A percentile compares a stretch with the other conserved stretches of the same genome.
These are phyloP conservation scores for Venturiaceae sp. DNA, from an alignment of 2,329 filamentous ascomycete genomes.

Conservation along the genomic window DNA sequence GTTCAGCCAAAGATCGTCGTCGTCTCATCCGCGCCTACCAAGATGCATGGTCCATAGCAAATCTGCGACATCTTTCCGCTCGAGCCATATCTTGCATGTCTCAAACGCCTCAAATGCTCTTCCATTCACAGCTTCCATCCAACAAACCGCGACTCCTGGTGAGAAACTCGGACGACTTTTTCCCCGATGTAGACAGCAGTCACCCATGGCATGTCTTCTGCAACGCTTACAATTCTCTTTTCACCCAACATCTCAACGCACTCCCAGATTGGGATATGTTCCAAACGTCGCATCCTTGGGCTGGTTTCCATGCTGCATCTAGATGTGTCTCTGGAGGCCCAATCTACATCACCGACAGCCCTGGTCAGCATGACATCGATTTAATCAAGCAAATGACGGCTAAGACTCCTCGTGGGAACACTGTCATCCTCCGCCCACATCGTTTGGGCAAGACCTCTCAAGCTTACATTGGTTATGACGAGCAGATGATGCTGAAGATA, in stretches of 20 bases:
- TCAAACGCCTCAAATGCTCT: conserved; percentile 75
- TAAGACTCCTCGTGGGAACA: conserved; percentile 58
- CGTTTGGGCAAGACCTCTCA: conserved; percentile 62
- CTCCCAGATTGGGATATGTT: conserved; percentile 81
- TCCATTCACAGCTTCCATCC: conserved; percentile 71
- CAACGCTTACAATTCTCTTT: conserved; percentile 79
- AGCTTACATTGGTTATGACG: conserved; percentile 67
- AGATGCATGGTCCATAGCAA: conserved; percentile 74
- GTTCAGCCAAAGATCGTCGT: conserved; percentile 58
- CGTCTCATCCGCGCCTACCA: conserved; percentile 67
- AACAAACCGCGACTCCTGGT: conserved; percentile 64
- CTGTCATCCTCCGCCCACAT: conserved; percentile 72
- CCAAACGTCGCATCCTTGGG: conserved; percentile 59
- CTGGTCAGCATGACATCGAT: conserved; percentile 66
- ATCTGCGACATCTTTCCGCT: conserved; percentile 66
- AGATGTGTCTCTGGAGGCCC: conserved; percentile 85
- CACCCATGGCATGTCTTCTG: conserved; percentile 95
- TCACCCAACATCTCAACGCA: conserved; percentile 77
- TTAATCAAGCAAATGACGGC: conserved; percentile 78
- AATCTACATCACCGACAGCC: conserved; percentile 87
- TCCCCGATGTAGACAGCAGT: conserved; percentile 67
- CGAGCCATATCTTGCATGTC: conserved; percentile 93
- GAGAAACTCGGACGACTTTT: conserved; percentile 88
- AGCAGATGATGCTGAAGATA: conserved; percentile 64
- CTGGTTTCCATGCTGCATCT: conserved; percentile 79